Evolutionary conservation across 805 yeast species (phyloP).

Genomic region (Tetrapisispora phaffii): DNA sequence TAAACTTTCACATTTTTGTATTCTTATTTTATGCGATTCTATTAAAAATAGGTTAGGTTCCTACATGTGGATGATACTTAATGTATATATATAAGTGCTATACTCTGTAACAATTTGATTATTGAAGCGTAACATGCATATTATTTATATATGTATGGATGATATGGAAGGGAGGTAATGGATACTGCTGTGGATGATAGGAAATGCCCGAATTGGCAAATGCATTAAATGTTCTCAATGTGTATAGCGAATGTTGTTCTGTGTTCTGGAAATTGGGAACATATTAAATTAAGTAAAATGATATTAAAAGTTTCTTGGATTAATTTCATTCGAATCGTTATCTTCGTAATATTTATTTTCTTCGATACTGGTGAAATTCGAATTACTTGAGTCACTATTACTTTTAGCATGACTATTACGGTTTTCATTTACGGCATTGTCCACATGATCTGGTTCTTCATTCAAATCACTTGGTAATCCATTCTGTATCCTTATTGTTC

Average conservation of each 20-base stretch:
- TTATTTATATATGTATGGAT: too few relatives aligned
- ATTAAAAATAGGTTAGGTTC: not conserved
- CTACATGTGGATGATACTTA: not conserved
- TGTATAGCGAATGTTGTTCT: not conserved
- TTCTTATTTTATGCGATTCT: slow-evolving; percentile 1
- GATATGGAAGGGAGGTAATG: too few relatives aligned
- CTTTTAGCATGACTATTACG: not conserved
- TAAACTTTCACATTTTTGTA: not conserved
- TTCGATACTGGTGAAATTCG: slow-evolving; percentile 1
- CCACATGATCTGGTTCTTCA: not conserved
- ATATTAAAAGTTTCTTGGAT: slow-evolving; percentile 12
- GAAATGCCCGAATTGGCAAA: not conserved
- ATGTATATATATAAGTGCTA: not conserved
- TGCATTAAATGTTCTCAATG: not conserved
- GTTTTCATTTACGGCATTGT: not conserved
- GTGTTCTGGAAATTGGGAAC: not conserved
- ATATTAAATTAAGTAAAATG: not conserved
- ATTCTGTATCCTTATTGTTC: slow-evolving; percentile 1
- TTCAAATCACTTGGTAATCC: not conserved
- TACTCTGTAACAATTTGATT: too few relatives aligned
- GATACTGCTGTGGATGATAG: not conserved
- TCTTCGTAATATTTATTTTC: slow-evolving; percentile 5
- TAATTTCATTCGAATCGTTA: slow-evolving; percentile 9
- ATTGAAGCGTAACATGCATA: not conserved
- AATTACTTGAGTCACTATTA: slow-evolving; percentile 1